Conservation (phyloP, 1,284 basidiomycete species). For the Ustilago hordei region DNA sequence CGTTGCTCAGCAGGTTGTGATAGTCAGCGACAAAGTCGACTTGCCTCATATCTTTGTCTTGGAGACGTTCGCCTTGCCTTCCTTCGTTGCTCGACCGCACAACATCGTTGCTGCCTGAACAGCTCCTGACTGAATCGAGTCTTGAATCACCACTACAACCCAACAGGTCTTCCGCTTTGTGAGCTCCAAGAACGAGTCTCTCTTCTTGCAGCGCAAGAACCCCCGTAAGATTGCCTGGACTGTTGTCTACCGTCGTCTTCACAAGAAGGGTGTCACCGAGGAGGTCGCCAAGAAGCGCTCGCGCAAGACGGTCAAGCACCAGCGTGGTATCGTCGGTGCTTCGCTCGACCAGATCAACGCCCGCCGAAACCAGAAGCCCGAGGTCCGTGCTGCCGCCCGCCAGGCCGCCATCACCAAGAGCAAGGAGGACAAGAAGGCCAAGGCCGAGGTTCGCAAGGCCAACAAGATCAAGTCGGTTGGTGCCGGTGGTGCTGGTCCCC, state of each 20-base stretch:
- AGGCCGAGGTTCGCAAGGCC: constrained; percentile 64
- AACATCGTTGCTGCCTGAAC: neutral
- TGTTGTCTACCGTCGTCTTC: constrained; percentile 94
- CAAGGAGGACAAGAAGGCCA: constrained; percentile 85
- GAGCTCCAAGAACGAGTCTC: constrained; percentile 79
- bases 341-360: constrained; percentile 91
- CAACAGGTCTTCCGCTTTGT: constrained; percentile 66
- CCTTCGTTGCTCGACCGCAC: neutral
- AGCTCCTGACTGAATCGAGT: neutral
- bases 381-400: constrained; percentile 84
- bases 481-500: constrained; percentile 75
- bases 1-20: no score
- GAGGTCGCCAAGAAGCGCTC: constrained; percentile 99
- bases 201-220: constrained; percentile 99
- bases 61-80: neutral
- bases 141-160: neutral
- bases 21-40: no score
- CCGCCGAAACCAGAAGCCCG: constrained; percentile 80
- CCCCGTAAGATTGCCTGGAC: constrained; percentile 99
- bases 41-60: no score
- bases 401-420: constrained; percentile 93
- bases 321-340: constrained; percentile 97
- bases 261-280: constrained; percentile 99
- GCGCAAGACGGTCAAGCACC: constrained; percentile 95
- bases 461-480: constrained; percentile 74